Evolutionary conservation across 2,329 filamentous ascomycete species (phyloP).

Genomic region (Hymenoscyphus albidus): DNA sequence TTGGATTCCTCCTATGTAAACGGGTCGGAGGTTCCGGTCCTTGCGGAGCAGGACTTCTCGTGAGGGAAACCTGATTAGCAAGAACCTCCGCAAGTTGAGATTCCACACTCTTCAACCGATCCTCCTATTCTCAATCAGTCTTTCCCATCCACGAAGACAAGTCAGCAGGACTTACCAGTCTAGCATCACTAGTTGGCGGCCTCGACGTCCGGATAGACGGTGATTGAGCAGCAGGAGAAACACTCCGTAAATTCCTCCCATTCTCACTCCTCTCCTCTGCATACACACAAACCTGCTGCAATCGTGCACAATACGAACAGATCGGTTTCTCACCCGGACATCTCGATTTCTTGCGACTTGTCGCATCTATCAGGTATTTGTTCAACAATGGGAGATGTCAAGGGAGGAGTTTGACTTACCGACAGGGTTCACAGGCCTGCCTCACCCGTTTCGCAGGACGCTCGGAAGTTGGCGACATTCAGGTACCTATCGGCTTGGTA

Average conservation of each 20-base stretch:
- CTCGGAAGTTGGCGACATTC: constrained; percentile 22
- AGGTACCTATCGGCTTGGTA: not conserved
- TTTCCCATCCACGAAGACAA: not conserved
- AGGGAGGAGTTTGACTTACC: constrained; percentile 26
- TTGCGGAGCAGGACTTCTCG: constrained; percentile 15
- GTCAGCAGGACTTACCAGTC: constrained; percentile 13
- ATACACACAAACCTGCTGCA: constrained; percentile 46
- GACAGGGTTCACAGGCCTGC: constrained; percentile 38
- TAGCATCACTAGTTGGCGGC: constrained; percentile 7
- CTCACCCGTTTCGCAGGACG: constrained; percentile 32
- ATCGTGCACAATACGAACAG: constrained; percentile 47
- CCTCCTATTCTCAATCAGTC: constrained; percentile 24
- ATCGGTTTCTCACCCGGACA: constrained; percentile 48
- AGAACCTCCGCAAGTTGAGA: constrained; percentile 31
- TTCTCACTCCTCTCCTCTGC: constrained; percentile 31
- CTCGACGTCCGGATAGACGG: constrained; percentile 3
- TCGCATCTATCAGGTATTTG: constrained; percentile 7
- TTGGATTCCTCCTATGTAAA: not conserved
- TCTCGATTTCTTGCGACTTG: constrained; percentile 48
- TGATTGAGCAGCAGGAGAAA: constrained; percentile 14
- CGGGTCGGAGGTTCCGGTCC: constrained; percentile 16
- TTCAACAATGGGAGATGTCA: not conserved
- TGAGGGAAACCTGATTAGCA: constrained; percentile 22
- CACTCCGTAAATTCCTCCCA: constrained; percentile 12
- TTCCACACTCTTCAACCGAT: constrained; percentile 29